Evolutionary conservation across 495 filamentous ascomycete species (phyloP).

Genomic region (Hypoxylon trugodes): DNA sequence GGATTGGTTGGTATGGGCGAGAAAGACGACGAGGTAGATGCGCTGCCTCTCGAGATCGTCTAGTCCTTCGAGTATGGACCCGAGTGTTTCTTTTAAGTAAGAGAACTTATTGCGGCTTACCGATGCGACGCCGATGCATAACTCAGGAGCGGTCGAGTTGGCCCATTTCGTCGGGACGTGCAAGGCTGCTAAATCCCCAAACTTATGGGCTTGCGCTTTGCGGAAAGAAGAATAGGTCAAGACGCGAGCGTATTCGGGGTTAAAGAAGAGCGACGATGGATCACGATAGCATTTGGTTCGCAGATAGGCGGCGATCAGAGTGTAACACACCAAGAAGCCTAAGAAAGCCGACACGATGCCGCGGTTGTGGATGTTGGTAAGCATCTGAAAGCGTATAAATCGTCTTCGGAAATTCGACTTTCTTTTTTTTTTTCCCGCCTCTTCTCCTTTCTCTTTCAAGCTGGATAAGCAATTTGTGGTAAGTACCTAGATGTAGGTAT

Average conservation of each 20-base stretch:
- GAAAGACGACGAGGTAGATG: slow-evolving; percentile 60
- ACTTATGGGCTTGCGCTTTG: slow-evolving; percentile 31
- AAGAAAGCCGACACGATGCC: slow-evolving; percentile 29
- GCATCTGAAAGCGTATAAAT: slow-evolving; percentile 17
- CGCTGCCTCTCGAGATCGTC: slow-evolving; percentile 53
- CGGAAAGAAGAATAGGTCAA: slow-evolving; percentile 37
- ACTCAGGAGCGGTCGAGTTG: slow-evolving; percentile 20
- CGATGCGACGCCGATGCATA: slow-evolving; percentile 31
- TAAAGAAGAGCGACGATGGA: slow-evolving; percentile 35
- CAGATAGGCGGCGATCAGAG: slow-evolving; percentile 15
- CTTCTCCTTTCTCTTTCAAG: too few relatives aligned
- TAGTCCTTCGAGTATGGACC: slow-evolving; percentile 57
- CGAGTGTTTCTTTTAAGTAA: slow-evolving; percentile 29
- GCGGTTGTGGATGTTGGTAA: slow-evolving; percentile 15
- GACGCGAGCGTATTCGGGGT: slow-evolving; percentile 29
- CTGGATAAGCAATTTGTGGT: too few relatives aligned
- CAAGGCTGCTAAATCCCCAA: slow-evolving; percentile 24
- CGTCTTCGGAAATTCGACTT: background rate
- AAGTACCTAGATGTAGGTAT: too few relatives aligned
- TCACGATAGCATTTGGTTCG: slow-evolving; percentile 34
- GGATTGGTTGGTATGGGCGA: slow-evolving; percentile 58
- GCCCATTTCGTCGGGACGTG: slow-evolving; percentile 19
- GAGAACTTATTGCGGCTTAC: slow-evolving; percentile 31
- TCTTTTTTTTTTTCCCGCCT: too few relatives aligned
- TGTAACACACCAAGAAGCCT: slow-evolving; percentile 31